Conservation (phyloP, 2,329 filamentous ascomycete genomes). For the Blastomyces parvus region DNA sequence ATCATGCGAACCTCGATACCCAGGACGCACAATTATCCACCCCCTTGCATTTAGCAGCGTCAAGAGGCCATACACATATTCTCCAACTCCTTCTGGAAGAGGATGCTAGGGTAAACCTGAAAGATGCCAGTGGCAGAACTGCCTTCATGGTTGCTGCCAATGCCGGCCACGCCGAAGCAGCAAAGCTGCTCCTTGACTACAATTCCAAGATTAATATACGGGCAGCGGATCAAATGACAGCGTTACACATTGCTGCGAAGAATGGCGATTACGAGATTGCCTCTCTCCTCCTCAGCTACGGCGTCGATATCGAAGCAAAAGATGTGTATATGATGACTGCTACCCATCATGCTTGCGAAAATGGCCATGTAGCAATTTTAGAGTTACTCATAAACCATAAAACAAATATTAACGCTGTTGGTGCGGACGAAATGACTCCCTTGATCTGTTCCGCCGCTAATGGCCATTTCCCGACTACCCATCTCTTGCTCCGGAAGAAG, state of each 20-base stretch:
- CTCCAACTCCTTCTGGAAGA: conserved; percentile 28
- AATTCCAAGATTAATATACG: conserved; percentile 26
- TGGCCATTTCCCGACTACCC: conserved; percentile 22
- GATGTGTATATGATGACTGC: conserved; percentile 25
- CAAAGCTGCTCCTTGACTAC: conserved; percentile 24
- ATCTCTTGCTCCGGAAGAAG: conserved; percentile 26
- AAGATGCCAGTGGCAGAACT: conserved; percentile 26
- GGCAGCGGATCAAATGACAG: conserved; percentile 26
- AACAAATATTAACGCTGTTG: conserved; percentile 26
- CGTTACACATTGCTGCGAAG: conserved; percentile 31
- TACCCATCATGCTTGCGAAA: conserved; percentile 30
- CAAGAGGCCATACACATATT: conserved; percentile 28
- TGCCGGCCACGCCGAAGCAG: conserved; percentile 27
- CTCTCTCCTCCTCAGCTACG: conserved; percentile 23
- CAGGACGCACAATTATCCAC: conserved; percentile 24
- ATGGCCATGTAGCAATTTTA: conserved; percentile 28
- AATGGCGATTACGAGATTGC: conserved; percentile 31
- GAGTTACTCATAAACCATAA: conserved; percentile 28
- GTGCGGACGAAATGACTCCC: conserved; percentile 28
- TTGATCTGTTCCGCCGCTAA: conserved; percentile 29
- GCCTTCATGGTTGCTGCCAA: conserved; percentile 30
- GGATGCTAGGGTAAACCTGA: conserved; percentile 23
- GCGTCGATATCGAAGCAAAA: conserved; percentile 22
- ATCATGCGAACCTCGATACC: conserved; percentile 24
- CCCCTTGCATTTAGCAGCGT: conserved; percentile 31